phyloP scores from a whole-genome alignment of 176 grass and related monocot genomes.

The Melocanna baccifera region DNA sequence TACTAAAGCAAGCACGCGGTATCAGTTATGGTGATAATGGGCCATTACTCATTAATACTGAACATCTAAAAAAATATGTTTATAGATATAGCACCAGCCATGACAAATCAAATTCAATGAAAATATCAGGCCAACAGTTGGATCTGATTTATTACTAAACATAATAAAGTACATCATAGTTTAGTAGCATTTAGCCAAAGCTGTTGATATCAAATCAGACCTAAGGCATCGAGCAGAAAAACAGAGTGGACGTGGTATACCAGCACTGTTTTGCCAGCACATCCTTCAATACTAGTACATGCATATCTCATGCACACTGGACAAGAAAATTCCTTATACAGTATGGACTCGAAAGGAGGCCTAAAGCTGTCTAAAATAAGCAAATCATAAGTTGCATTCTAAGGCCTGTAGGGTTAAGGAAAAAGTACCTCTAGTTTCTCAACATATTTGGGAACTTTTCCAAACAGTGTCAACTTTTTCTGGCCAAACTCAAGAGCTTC shows the following conservation, averaged over 20 bases:
- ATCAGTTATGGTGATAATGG: not conserved
- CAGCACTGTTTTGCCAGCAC: not conserved
- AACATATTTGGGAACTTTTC: slow-evolving; percentile 74
- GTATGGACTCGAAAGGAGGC: not conserved
- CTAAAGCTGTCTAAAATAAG: not conserved
- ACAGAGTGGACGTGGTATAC: not conserved
- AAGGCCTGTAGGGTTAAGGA: not conserved
- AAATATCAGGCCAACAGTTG: not conserved
- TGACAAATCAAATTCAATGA: not conserved
- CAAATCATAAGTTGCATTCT: not conserved
- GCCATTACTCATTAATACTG: not conserved
- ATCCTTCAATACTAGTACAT: not conserved
- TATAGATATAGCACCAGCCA: not conserved
- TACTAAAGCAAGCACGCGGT: not conserved
- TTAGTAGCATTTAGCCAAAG: not conserved
- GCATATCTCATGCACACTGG: not conserved
- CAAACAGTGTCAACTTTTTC: slow-evolving; percentile 71
- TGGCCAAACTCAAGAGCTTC: slow-evolving; percentile 95
- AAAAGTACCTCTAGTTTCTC: slow-evolving; percentile 83
- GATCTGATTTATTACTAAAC: not conserved
- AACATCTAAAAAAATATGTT: not conserved
- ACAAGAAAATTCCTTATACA: not conserved
- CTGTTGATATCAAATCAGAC: not conserved
- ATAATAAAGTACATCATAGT: not conserved
- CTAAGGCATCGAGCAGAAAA: not conserved